Conservation (phyloP, 192 early-diverging fungal genomes). For the Backusella tuberculispora region DNA sequence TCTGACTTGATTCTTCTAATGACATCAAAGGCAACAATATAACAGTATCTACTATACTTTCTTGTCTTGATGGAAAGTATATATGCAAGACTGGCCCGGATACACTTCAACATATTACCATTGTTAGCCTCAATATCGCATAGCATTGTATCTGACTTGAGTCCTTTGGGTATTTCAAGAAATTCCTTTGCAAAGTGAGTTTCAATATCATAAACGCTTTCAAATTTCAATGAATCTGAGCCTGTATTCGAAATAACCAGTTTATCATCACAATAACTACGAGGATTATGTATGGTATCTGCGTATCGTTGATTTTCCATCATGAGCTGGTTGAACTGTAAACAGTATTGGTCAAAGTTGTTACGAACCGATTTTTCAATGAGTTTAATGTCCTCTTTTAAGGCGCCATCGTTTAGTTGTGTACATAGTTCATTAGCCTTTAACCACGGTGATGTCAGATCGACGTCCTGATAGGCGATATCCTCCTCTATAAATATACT, state of each 20-base stretch:
- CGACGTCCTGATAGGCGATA: background rate
- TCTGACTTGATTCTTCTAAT: constrained; percentile 31
- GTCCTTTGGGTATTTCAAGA: background rate
- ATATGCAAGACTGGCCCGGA: constrained; percentile 36
- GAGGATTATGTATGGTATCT: constrained; percentile 7
- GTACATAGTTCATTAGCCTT: background rate
- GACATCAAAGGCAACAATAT: constrained; percentile 27
- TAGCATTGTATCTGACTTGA: constrained; percentile 13
- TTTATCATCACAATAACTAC: background rate
- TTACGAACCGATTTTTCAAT: background rate
- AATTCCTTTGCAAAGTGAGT: constrained; percentile 19
- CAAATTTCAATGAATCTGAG: background rate
- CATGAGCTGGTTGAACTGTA: background rate
- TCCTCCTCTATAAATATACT: constrained; percentile 21
- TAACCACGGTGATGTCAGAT: constrained; percentile 11
- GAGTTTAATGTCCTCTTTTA: constrained; percentile 4
- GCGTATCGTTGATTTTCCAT: background rate
- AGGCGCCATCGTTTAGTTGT: background rate
- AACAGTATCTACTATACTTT: constrained; percentile 30
- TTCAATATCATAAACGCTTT: constrained; percentile 16
- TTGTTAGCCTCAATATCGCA: constrained; percentile 15
- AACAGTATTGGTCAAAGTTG: background rate
- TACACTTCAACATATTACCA: background rate
- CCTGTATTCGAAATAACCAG: background rate
- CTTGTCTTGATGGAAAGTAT: background rate